phyloP scores from a whole-genome alignment of 768 basidiomycete genomes.

The Termitomyces sp. region DNA sequence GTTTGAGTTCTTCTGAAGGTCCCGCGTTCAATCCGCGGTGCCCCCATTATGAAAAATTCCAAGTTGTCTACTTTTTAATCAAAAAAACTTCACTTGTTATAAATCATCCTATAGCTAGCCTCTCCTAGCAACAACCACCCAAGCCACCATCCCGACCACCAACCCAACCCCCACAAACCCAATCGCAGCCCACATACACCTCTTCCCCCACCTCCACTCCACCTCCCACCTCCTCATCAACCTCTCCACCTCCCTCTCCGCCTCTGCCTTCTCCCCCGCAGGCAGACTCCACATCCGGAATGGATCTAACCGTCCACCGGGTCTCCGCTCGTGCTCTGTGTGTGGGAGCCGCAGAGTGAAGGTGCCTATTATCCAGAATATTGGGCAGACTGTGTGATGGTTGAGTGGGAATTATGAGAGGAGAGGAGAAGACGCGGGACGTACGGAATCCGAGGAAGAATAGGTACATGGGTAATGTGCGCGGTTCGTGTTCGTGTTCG shows the following conservation, averaged over 20 bases:
- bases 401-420: not conserved
- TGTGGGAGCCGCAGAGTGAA: conserved; percentile 15
- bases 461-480: conserved; percentile 11
- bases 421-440: not conserved
- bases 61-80: no score
- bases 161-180: conserved; percentile 14
- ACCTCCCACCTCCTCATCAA: conserved; percentile 11
- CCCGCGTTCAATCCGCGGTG: conserved; percentile 14
- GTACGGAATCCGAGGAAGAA: conserved; percentile 18
- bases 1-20: conserved; percentile 7
- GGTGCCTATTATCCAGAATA: conserved; percentile 17
- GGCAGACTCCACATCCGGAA: conserved; percentile 4
- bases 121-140: conserved; percentile 2
- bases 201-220: conserved; percentile 18
- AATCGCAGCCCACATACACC: conserved; percentile 18
- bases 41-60: no score
- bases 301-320: conserved; percentile 11
- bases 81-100: no score
- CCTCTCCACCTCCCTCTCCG: conserved; percentile 12
- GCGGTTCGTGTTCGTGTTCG: conserved; percentile 2
- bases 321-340: not conserved
- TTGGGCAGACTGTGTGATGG: conserved; percentile 13
- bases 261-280: conserved; percentile 6
- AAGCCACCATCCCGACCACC: conserved; percentile 15
- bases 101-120: no score